These are phyloP conservation scores for Ustilago bromivora DNA, from an alignment of 1,284 basidiomycete species.

Conservation along the genomic window DNA sequence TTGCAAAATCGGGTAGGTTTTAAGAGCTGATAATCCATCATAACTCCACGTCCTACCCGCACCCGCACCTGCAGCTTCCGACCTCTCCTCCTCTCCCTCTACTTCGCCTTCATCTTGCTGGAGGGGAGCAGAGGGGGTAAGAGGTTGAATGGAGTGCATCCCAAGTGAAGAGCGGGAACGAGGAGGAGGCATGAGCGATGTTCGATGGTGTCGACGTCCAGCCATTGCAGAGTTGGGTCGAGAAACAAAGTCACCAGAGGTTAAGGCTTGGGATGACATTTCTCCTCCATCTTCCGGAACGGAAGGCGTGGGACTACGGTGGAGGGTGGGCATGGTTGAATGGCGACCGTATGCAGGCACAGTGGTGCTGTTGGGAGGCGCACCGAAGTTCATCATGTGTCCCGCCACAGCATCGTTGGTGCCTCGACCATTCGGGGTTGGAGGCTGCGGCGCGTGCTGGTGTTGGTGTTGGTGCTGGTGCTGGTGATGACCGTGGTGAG, in stretches of 20 bases:
- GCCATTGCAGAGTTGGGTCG: constrained; percentile 46
- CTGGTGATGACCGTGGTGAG: constrained; percentile 32
- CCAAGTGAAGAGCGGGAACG: constrained; percentile 40
- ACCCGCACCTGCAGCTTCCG: constrained; percentile 9
- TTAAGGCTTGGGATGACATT: constrained; percentile 54
- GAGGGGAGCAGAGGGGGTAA: constrained; percentile 1
- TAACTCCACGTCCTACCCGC: constrained; percentile 48
- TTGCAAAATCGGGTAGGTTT: constrained; percentile 60
- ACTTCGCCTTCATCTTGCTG: constrained; percentile 7
- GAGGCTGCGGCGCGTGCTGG: constrained; percentile 5
- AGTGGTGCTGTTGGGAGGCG: constrained; percentile 21
- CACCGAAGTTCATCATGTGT: constrained; percentile 35
- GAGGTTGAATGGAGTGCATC: constrained; percentile 28
- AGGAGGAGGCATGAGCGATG: constrained; percentile 45
- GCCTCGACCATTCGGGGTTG: constrained; percentile 2
- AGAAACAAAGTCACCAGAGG: constrained; percentile 39
- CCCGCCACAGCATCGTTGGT: constrained; percentile 10
- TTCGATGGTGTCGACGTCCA: constrained; percentile 31
- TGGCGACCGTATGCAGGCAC: constrained; percentile 41
- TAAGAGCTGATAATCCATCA: constrained; percentile 52
- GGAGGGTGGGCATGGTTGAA: constrained; percentile 55
- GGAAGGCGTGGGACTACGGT: constrained; percentile 53
- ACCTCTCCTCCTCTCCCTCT: not conserved
- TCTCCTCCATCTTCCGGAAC: constrained; percentile 65
- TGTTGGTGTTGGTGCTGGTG: constrained; percentile 32